Percentiles rank a stretch among this genome's conserved stretches.
phyloP scores from a whole-genome alignment of 768 basidiomycete genomes.

The Lentinus tigrinus region DNA sequence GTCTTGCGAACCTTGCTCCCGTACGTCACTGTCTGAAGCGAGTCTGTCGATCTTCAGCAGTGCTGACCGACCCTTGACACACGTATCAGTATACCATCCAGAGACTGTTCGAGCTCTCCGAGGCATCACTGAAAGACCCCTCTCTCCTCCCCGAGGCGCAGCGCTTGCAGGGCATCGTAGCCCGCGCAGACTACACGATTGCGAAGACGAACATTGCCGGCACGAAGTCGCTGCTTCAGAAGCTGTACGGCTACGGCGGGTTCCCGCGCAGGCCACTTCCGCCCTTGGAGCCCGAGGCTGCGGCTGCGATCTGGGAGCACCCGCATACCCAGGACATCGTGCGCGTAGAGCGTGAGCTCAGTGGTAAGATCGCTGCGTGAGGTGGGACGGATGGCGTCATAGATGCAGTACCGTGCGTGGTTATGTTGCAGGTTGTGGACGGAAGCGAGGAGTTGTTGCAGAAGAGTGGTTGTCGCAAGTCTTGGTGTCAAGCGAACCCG shows the following conservation, averaged over 20 bases:
- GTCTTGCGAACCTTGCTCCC: slow-evolving; percentile 82
- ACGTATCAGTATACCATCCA: slow-evolving; percentile 50
- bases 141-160: slow-evolving; percentile 66
- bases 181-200: slow-evolving; percentile 78
- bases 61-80: not conserved
- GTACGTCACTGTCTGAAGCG: slow-evolving; percentile 36
- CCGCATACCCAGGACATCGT: slow-evolving; percentile 69
- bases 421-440: too few relatives aligned
- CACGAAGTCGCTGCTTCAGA: slow-evolving; percentile 78
- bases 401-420: too few relatives aligned
- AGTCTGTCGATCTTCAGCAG: too few relatives aligned
- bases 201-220: slow-evolving; percentile 75
- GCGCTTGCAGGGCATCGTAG: slow-evolving; percentile 76
- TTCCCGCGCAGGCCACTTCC: slow-evolving; percentile 75
- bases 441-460: too few relatives aligned
- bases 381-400: too few relatives aligned
- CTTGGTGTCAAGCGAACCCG: too few relatives aligned
- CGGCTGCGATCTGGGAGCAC: slow-evolving; percentile 68
- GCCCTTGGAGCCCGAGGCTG: slow-evolving; percentile 55
- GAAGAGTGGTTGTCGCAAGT: too few relatives aligned
- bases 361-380: slow-evolving; percentile 35
- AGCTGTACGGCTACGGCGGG: slow-evolving; percentile 79
- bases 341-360: slow-evolving; percentile 57
- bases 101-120: slow-evolving; percentile 62
- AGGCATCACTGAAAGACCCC: slow-evolving; percentile 52